A percentile compares a stretch with the other conserved stretches of the same genome.
phyloP scores from a whole-genome alignment of 2,329 filamentous ascomycete genomes.

The Thermoascus crustaceus region DNA sequence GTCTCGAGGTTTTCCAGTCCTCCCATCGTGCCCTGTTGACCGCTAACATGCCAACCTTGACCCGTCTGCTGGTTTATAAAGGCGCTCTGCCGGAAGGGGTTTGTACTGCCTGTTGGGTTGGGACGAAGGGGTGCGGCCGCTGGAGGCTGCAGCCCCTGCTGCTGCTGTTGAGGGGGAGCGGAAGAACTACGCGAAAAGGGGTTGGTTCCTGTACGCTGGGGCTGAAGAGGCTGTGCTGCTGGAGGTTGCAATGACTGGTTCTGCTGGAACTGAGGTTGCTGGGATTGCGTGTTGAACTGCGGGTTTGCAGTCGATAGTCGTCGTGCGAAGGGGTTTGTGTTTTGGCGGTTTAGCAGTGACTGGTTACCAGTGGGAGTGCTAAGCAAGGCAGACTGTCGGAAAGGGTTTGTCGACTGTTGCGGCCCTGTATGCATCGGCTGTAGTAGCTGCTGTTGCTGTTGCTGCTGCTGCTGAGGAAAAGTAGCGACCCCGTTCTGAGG shows the following conservation, averaged over 20 bases:
- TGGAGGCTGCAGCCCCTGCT: conserved; percentile 27
- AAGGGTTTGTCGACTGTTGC: conserved; percentile 75
- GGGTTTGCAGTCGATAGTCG: conserved; percentile 32
- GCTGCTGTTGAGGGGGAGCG: conserved; percentile 29
- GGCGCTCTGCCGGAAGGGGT: conserved; percentile 85
- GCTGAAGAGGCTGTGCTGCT: conserved; percentile 38
- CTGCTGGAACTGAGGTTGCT: conserved; percentile 24
- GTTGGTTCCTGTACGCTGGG: conserved; percentile 61
- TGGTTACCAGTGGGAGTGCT: conserved; percentile 44
- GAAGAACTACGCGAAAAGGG: conserved; percentile 56
- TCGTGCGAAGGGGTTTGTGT: conserved; percentile 84
- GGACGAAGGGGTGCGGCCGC: conserved; percentile 50
- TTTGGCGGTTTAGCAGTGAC: conserved; percentile 49
- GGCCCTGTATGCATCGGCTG: conserved; percentile 30
- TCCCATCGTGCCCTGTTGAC: conserved; percentile 68
- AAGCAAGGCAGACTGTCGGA: conserved; percentile 77
- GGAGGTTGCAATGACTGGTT: conserved; percentile 27
- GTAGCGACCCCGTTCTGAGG: conserved; percentile 42
- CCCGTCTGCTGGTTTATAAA: conserved; percentile 87
- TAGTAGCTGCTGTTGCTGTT: conserved; percentile 27
- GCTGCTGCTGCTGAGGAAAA: conserved; percentile 39
- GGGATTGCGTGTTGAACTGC: conserved; percentile 19
- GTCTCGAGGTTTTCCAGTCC: conserved; percentile 66
- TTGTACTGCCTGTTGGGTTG: conserved; percentile 80
- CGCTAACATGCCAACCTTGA: conserved; percentile 73